Evolutionary conservation across 306 rosid genomes (phyloP), one percentile per base, ranked within the genome.

Genomic region (Ammopiptanthus mongolicus): DNA sequence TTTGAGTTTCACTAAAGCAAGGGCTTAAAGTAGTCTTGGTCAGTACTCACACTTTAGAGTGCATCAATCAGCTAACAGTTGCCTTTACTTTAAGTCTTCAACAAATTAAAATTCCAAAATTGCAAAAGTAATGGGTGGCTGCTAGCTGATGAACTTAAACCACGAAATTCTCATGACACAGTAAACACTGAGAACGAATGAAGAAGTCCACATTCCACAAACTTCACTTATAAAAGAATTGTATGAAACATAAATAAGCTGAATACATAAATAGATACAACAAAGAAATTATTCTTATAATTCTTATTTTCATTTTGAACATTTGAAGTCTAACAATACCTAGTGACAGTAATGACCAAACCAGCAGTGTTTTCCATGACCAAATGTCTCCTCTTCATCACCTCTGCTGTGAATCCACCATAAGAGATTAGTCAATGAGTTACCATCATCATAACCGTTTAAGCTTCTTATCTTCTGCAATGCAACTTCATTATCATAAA

Each of bases 391-490:
- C 21, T 73, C 75, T 28, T 71, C 81, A 47, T 42, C 51, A 12
- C 79, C 76, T 86, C 97, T 83, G 71, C 96, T 91, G 66, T 94
- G 91, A 82, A 88, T 73, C 98, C 98, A 93, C 98, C 97, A 94
- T 5, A 94, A 81, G 0, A 94, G 88, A 83, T 94, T 94, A 7
- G 88, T 80, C 53, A 87, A 86, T 0, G 95, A 68, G 76, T 84
- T 90, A 37, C 98, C 96, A 75, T 91, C 97, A 80, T 94, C 98
- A 31, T 51, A 84, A 6, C 87, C 94, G 4, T 61, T 87, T 79
- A 90, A 86, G 67, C 74, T 81, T 75, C 83, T 76, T 4, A 87
- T 76, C 68, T 79, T 88, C 72, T 28, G 69, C 76, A 86, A 15
- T 21, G 96, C 98, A 29, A 58, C 48, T 57, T 78, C 65, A 44